These are phyloP conservation scores for Plasmodium inui DNA, from an alignment of 169 alveolate genomes.

Conservation along the genomic window DNA sequence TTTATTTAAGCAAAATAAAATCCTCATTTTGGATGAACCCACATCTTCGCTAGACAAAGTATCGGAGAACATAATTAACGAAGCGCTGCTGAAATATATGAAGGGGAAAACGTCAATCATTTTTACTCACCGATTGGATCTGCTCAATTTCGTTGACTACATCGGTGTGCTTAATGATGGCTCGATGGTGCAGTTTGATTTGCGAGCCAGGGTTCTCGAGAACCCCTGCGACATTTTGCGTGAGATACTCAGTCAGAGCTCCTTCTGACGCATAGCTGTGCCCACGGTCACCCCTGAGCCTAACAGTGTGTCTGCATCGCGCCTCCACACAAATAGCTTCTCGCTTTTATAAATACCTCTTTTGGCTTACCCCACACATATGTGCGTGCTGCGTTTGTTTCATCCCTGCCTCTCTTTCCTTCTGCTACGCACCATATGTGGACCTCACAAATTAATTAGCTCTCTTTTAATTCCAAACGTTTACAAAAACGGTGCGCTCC, in stretches of 20 bases:
- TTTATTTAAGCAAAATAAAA: conserved; percentile 68
- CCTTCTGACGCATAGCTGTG: background rate
- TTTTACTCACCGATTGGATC: conserved; percentile 50
- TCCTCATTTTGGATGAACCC: conserved; percentile 81
- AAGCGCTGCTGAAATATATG: conserved; percentile 61
- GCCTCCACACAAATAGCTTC: background rate
- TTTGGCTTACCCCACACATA: background rate
- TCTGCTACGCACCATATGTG: background rate
- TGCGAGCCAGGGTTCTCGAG: conserved; percentile 21
- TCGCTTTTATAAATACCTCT: background rate
- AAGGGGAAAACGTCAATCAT: conserved; percentile 52
- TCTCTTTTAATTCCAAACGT: background rate
- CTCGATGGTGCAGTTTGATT: conserved; percentile 46
- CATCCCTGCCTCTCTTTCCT: background rate
- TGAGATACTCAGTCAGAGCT: conserved; percentile 21
- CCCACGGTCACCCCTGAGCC: background rate
- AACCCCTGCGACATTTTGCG: conserved; percentile 35
- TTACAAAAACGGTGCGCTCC: background rate
- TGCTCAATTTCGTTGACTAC: conserved; percentile 54
- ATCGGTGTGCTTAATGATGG: conserved; percentile 66
- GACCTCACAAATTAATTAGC: background rate
- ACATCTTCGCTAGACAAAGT: conserved; percentile 81
- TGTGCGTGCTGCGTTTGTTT: background rate
- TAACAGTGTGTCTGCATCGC: background rate
- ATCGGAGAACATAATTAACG: conserved; percentile 74